A percentile compares a stretch with the other conserved stretches of the same genome.
Conservation (phyloP, 495 filamentous ascomycete species). For the Pseudevernia furfuracea region DNA sequence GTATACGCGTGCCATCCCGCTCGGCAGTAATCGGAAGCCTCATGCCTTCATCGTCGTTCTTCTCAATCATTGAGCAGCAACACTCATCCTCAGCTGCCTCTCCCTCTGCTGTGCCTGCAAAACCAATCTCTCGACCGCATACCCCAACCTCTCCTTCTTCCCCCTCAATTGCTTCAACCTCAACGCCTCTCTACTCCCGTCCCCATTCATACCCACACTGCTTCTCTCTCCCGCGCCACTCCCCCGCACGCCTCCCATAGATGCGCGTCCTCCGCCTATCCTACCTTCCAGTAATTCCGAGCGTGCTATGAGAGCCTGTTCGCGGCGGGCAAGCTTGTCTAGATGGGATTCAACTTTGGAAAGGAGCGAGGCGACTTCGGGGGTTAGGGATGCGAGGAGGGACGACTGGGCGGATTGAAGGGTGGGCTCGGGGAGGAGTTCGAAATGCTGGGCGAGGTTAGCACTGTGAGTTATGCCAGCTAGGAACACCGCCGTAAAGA, state of each 20-base stretch:
- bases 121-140: conserved; percentile 65
- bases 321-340: conserved; percentile 63
- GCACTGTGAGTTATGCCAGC: background rate
- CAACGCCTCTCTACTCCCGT: conserved; percentile 45
- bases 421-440: conserved; percentile 62
- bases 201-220: conserved; percentile 28
- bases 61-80: conserved; percentile 42
- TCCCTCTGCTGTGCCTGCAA: conserved; percentile 60
- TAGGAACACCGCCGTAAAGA: background rate
- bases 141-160: conserved; percentile 72
- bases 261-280: conserved; percentile 35
- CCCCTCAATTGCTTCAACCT: conserved; percentile 56
- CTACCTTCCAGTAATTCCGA: conserved; percentile 64
- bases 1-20: conserved; percentile 5
- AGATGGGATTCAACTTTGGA: conserved; percentile 57
- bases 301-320: conserved; percentile 60
- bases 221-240: conserved; percentile 28
- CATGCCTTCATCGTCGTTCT: background rate
- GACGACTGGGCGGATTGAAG: conserved; percentile 60
- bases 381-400: conserved; percentile 64
- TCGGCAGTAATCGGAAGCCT: background rate
- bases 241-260: conserved; percentile 25
- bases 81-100: conserved; percentile 73
- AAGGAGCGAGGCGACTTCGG: conserved; percentile 63
- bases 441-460: conserved; percentile 55